phyloP scores from a whole-genome alignment of 805 yeast species.

The Spathaspora girioi region DNA sequence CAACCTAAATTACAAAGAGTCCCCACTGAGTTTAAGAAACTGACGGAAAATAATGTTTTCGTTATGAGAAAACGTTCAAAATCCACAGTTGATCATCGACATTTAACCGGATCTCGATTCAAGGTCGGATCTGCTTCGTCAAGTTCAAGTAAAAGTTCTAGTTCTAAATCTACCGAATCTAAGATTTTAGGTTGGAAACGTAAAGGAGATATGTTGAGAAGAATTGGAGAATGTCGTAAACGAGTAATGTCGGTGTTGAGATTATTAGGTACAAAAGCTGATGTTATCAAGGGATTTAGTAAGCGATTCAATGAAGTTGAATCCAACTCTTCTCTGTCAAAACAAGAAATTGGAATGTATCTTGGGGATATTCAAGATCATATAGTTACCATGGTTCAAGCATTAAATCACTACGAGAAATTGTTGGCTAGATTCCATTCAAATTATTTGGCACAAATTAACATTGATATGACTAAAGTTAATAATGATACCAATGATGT shows the following conservation, averaged over 20 bases:
- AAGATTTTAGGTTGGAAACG: slow-evolving; percentile 64
- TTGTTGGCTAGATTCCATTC: slow-evolving; percentile 92
- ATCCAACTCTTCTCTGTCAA: slow-evolving; percentile 61
- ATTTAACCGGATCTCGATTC: slow-evolving; percentile 7
- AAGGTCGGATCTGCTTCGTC: slow-evolving; percentile 4
- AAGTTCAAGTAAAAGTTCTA: slow-evolving; percentile 4
- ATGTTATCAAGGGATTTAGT: slow-evolving; percentile 94
- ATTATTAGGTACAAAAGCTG: slow-evolving; percentile 87
- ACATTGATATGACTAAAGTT: slow-evolving; percentile 95
- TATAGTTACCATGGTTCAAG: slow-evolving; percentile 94
- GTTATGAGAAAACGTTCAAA: slow-evolving; percentile 33
- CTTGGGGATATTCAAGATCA: slow-evolving; percentile 98
- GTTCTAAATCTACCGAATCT: slow-evolving; percentile 46
- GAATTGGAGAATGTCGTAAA: slow-evolving; percentile 94
- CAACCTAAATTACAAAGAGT: slow-evolving; percentile 7
- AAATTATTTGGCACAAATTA: slow-evolving; percentile 92
- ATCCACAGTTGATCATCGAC: slow-evolving; percentile 32
- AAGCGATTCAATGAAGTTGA: slow-evolving; percentile 76
- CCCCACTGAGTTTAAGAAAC: not conserved
- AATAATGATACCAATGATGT: slow-evolving; percentile 97
- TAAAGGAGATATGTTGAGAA: slow-evolving; percentile 90
- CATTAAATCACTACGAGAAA: slow-evolving; percentile 91
- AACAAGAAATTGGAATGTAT: slow-evolving; percentile 82
- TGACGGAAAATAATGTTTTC: slow-evolving; percentile 20
- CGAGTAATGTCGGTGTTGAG: slow-evolving; percentile 88